These are phyloP conservation scores for Ceratocystis cacaofunesta DNA, from an alignment of 2,329 filamentous ascomycete genomes.

Conservation along the genomic window DNA sequence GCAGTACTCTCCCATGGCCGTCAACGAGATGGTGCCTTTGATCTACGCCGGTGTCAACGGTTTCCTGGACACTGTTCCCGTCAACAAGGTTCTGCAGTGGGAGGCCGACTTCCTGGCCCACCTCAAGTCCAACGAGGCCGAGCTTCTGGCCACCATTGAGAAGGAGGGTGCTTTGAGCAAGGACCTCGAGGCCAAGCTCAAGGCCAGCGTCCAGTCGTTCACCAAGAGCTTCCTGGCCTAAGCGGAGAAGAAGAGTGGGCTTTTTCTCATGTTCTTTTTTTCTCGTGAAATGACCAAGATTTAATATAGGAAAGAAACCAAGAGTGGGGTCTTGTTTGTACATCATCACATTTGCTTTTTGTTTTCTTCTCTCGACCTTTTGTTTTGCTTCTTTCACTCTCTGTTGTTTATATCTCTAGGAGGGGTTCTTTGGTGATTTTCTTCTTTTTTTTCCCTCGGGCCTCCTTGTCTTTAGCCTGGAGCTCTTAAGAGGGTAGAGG, in stretches of 20 bases:
- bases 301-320: constrained; percentile 20
- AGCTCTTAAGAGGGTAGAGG: constrained; percentile 35
- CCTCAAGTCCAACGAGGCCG: constrained; percentile 79
- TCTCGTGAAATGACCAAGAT: constrained; percentile 15
- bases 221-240: constrained; percentile 78
- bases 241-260: constrained; percentile 21
- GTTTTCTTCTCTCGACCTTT: constrained; percentile 35
- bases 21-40: constrained; percentile 99
- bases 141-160: constrained; percentile 72
- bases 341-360: constrained; percentile 26
- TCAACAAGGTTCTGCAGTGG: constrained; percentile 83
- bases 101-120: constrained; percentile 88
- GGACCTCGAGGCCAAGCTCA: constrained; percentile 72
- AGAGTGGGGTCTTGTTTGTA: constrained; percentile 32
- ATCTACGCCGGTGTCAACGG: constrained; percentile 99
- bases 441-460: constrained; percentile 31
- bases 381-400: constrained; percentile 25
- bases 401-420: no score
- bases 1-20: constrained; percentile 96
- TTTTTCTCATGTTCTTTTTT: neutral
- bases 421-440: neutral
- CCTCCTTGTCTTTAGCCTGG: constrained; percentile 32
- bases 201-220: constrained; percentile 63
- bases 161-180: constrained; percentile 95
- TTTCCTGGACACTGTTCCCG: constrained; percentile 75